Conservation (phyloP, 2,329 filamentous ascomycete genomes). For the Sclerotiophoma versabilis region DNA sequence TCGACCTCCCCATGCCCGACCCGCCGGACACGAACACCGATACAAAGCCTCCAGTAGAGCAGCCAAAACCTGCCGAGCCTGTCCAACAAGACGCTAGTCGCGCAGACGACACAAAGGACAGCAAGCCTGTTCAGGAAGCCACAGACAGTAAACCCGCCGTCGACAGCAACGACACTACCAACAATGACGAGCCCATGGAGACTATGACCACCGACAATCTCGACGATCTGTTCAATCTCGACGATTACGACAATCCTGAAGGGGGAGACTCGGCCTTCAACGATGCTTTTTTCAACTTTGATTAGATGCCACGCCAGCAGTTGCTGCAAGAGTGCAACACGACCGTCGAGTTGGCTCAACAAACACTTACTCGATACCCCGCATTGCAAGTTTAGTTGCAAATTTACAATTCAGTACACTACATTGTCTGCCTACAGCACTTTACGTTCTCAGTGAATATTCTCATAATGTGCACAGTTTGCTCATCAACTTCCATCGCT, state of each 20-base stretch:
- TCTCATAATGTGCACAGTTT: too few relatives aligned
- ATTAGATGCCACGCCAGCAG: constrained; percentile 11
- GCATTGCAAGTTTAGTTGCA: too few relatives aligned
- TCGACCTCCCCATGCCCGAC: constrained; percentile 44
- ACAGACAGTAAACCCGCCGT: constrained; percentile 7
- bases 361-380: background rate
- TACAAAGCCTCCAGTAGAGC: constrained; percentile 15
- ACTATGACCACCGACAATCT: constrained; percentile 42
- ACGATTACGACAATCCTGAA: constrained; percentile 44
- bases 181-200: constrained; percentile 34
- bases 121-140: constrained; percentile 3
- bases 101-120: constrained; percentile 1
- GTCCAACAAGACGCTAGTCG: constrained; percentile 6
- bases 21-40: constrained; percentile 33
- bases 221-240: constrained; percentile 47
- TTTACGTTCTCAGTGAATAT: too few relatives aligned
- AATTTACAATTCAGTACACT: too few relatives aligned
- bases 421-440: too few relatives aligned
- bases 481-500: too few relatives aligned
- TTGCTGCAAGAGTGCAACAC: background rate
- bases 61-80: constrained; percentile 13
- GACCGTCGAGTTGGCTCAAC: too few relatives aligned
- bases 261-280: constrained; percentile 44
- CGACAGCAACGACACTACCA: constrained; percentile 1
- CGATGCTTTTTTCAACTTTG: constrained; percentile 49